A percentile compares a stretch with the other conserved stretches of the same genome.
Conservation (phyloP, 148 eudicot species). For the Arbutus unedo region DNA sequence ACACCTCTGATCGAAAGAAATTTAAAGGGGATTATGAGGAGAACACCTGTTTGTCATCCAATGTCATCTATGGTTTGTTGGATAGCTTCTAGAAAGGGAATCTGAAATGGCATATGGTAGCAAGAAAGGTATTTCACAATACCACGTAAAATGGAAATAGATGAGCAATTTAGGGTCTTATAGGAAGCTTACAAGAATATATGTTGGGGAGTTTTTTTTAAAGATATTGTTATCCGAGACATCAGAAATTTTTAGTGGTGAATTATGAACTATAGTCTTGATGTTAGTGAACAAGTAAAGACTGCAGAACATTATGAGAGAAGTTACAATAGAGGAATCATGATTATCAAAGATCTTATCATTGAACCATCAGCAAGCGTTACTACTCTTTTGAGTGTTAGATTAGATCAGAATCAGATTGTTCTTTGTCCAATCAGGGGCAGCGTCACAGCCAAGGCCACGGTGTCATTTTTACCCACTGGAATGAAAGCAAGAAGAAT, state of each 20-base stretch:
- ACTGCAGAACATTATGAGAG: not conserved
- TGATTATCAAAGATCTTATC: not conserved
- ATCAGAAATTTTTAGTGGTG: not conserved
- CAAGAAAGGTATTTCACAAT: not conserved
- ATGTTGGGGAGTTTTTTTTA: no score
- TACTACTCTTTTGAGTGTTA: not conserved
- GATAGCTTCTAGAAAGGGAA: not conserved
- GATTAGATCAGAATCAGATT: not conserved
- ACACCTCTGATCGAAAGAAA: not conserved
- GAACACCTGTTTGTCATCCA: not conserved
- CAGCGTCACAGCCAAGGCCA: no score
- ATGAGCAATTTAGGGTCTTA: not conserved
- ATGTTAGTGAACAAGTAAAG: not conserved
- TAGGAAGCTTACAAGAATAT: not conserved
- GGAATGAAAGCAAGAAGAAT: no score
- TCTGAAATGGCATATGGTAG: not conserved
- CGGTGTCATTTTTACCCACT: no score
- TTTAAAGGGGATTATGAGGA: not conserved
- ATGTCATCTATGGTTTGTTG: not conserved
- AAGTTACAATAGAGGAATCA: not conserved
- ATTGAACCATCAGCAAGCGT: not conserved
- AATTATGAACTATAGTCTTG: not conserved
- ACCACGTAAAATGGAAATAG: not conserved
- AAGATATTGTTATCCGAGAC: not conserved
- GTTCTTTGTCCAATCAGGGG: not conserved